Evolutionary conservation across 192 early-diverging fungal species (phyloP), one percentile per base, ranked within the genome.

Genomic region (Backusella parvicylindrica): DNA sequence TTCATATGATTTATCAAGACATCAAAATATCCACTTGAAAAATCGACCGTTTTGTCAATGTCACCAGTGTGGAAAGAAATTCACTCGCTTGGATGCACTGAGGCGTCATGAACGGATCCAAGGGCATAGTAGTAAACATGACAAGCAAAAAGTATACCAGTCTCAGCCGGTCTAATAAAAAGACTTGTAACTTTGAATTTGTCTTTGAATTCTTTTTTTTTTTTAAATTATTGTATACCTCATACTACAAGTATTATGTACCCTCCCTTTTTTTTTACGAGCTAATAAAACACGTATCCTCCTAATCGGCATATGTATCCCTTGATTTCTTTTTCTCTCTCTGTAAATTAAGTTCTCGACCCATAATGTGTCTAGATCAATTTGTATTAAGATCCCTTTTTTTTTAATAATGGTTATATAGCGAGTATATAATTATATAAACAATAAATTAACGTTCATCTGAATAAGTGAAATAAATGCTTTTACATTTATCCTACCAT

Each of bases 31-130:
- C n/a, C 80, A 82, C 41, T 47, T 75, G 41, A 66, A 78, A 38
- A 75, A 78, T 35, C 60, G 76, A 33, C 77, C 80, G 3, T 75
- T 75, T 41, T 66, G 70, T 28, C 64, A 72, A 32, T 82, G 80
- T 50, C 41, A 77, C 2, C 69, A 75, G 13, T 82, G 80, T 36
- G 77, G 76, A 30, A 82, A 82, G 30, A 71, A 69, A 32, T 82
- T 82, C 37, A 82, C 80, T 33, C 67, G 80, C 1, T 50, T 77
- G 36, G 80, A 82, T 73, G 80, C 80, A 35, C 65, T 82, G 13
- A 68, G 77, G 28, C 73, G 80, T 28, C 80, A 82, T 63, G 74
- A 78, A 71, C 40, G 80, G 21, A 74, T 75, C 15, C 76, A 82
- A 64, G 77, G 77, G 2, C 80, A 82, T 65, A 47, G n/a, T n/a